Evolutionary conservation across 2,329 filamentous ascomycete species (phyloP).

Genomic region (Huntiella bhutanensis): DNA sequence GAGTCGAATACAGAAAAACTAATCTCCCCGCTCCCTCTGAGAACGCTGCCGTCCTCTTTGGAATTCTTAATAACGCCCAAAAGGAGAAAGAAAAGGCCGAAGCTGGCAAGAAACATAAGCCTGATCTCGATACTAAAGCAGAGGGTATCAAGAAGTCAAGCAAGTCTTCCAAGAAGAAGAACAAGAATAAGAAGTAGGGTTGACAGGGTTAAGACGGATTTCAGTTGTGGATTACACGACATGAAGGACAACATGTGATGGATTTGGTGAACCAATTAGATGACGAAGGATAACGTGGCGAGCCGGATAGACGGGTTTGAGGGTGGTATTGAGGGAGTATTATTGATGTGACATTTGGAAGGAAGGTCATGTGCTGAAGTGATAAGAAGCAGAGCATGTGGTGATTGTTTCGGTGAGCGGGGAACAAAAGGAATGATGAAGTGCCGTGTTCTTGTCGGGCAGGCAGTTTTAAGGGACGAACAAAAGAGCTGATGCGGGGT

Average conservation of each 20-base stretch:
- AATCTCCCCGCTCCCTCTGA: not conserved
- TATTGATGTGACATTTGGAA: no score
- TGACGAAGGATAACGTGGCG: not conserved
- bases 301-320: no score
- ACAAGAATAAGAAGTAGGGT: conserved; percentile 3
- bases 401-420: not conserved
- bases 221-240: not conserved
- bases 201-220: not conserved
- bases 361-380: no score
- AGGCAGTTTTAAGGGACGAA: not conserved
- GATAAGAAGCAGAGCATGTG: no score
- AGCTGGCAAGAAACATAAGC: not conserved
- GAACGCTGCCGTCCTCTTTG: conserved; percentile 4
- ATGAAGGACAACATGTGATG: not conserved
- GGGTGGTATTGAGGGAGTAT: no score
- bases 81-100: not conserved
- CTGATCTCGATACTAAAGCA: not conserved
- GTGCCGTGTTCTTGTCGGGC: not conserved
- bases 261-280: not conserved
- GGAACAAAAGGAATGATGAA: not conserved
- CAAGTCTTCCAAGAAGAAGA: conserved; percentile 7
- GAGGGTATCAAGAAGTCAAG: conserved; percentile 5
- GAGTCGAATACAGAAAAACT: not conserved
- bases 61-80: conserved; percentile 1
- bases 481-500: no score